Conservation (phyloP, 169 alveolate genomes). For the Cryptosporidium viatorum region DNA sequence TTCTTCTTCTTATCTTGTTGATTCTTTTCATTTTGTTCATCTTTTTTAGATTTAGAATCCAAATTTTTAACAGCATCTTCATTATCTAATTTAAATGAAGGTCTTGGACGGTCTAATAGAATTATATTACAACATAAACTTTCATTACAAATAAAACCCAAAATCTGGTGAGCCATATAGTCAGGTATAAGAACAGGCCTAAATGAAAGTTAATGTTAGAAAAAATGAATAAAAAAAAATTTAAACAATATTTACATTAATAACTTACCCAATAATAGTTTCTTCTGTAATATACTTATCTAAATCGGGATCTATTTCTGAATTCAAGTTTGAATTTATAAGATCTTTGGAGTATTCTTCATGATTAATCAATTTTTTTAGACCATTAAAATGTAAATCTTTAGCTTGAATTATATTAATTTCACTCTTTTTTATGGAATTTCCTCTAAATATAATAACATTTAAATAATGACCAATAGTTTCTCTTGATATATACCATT, state of each 20-base stretch:
- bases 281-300: conserved; percentile 36
- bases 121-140: conserved; percentile 34
- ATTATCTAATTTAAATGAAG: neutral
- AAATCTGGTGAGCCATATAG: conserved; percentile 42
- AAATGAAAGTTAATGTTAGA: neutral
- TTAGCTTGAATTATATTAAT: conserved; percentile 25
- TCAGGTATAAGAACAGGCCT: conserved; percentile 69
- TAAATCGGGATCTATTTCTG: conserved; percentile 9
- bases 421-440: neutral
- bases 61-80: neutral
- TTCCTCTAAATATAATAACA: conserved; percentile 24
- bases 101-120: conserved; percentile 51
- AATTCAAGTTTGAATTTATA: neutral
- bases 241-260: neutral
- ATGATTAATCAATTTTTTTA: neutral
- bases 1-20: neutral
- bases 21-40: neutral
- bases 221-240: neutral
- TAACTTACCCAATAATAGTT: conserved; percentile 48
- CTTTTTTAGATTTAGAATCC: neutral
- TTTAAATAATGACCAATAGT: conserved; percentile 55
- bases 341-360: neutral
- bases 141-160: conserved; percentile 33
- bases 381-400: conserved; percentile 61
- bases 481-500: conserved; percentile 58